Percentiles rank a stretch among this genome's conserved stretches.
Evolutionary conservation across 208 protist species (phyloP).

Genomic region (Blastocrithidia nonstop): DNA sequence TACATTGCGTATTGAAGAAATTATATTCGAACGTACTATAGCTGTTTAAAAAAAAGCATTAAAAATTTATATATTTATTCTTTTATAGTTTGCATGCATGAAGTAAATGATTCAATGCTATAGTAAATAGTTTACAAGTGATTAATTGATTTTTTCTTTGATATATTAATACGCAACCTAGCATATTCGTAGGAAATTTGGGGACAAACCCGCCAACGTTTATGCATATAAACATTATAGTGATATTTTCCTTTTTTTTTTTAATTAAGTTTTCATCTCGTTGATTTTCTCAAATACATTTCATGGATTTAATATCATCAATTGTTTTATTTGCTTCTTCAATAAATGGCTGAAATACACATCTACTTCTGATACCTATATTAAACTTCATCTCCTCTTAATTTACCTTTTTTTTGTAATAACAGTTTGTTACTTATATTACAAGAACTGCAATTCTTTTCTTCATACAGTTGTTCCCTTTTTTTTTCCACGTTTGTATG

Average conservation of each 20-base stretch:
- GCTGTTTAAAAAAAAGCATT: neutral
- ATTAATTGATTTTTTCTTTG: neutral
- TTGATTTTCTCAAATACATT: too few relatives aligned
- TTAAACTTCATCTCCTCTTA: neutral
- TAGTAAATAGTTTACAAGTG: neutral
- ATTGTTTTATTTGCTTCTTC: too few relatives aligned
- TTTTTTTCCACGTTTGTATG: constrained; percentile 6
- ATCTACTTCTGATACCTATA: neutral
- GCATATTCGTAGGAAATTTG: constrained; percentile 5
- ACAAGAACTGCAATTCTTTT: neutral
- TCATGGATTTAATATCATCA: too few relatives aligned
- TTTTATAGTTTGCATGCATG: neutral
- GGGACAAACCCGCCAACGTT: constrained; percentile 7
- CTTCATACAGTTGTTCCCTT: neutral
- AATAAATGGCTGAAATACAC: too few relatives aligned
- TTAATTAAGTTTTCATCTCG: too few relatives aligned
- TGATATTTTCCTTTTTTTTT: neutral
- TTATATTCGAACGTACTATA: neutral
- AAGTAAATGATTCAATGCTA: neutral
- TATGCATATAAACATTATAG: neutral
- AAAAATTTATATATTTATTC: constrained; percentile 3
- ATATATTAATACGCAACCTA: neutral
- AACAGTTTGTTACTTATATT: neutral
- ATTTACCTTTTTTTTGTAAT: constrained; percentile 5
- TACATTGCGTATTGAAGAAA: neutral